These are phyloP conservation scores for Neurospora sp. DNA, from an alignment of 495 filamentous ascomycete genomes.

Conservation along the genomic window DNA sequence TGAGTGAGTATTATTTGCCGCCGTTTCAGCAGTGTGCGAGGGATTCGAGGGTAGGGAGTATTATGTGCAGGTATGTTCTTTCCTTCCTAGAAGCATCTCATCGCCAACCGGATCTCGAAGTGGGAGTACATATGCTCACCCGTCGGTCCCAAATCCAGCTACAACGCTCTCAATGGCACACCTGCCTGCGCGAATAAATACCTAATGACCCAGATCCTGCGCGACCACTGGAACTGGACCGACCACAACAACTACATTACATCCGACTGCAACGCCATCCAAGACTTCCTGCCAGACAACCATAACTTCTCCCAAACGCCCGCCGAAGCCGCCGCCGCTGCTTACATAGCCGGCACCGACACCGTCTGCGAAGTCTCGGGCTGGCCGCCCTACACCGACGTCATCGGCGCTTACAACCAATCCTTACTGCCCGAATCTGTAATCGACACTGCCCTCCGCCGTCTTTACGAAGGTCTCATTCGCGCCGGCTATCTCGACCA, in stretches of 20 bases:
- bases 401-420: slow-evolving; percentile 23
- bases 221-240: slow-evolving; percentile 38
- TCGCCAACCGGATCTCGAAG: too few species aligned
- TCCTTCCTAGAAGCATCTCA: background rate
- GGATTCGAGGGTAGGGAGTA: slow-evolving; percentile 33
- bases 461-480: slow-evolving; percentile 26
- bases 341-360: slow-evolving; percentile 28
- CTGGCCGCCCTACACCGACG: slow-evolving; percentile 17
- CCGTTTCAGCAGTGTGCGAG: slow-evolving; percentile 36
- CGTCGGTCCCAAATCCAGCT: slow-evolving; percentile 1
- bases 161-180: slow-evolving; percentile 37
- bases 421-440: slow-evolving; percentile 22
- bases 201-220: slow-evolving; percentile 30
- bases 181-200: slow-evolving; percentile 35
- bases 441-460: slow-evolving; percentile 24
- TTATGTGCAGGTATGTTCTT: slow-evolving; percentile 31
- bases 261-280: slow-evolving; percentile 31
- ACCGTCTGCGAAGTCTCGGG: slow-evolving; percentile 23
- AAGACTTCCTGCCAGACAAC: slow-evolving; percentile 14
- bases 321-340: slow-evolving; percentile 24
- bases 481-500: slow-evolving; percentile 28
- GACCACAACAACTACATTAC: slow-evolving; percentile 32
- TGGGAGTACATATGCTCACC: too few species aligned
- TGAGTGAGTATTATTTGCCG: slow-evolving; percentile 39
- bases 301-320: slow-evolving; percentile 27